Evolutionary conservation across 352 stramenopile genomes (phyloP), one percentile per base, ranked within the genome.

Genomic region (Poterioochromonas sp.): DNA sequence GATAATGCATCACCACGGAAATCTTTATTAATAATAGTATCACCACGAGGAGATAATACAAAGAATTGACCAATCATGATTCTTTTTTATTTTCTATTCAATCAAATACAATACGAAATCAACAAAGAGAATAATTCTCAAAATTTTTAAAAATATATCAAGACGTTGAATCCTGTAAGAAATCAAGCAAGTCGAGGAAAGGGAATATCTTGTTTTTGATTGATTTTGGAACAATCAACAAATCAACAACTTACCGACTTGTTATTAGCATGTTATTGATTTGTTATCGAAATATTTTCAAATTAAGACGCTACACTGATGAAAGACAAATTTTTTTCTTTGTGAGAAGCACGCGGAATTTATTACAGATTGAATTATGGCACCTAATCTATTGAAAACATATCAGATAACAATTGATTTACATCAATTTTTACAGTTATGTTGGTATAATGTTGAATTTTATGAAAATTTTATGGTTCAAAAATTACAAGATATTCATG

Each of bases 11-110:
- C 90, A 47, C 90, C 93, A 41, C 93, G 91, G 83, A 97, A 98
- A 80, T 97, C 91, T 81, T 93, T 96, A 76, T 91, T 93, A 84
- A 99, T 97, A 84, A 99, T 97, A 39, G 94, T 97, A 87, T 99
- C 95, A 73, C 96, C 96, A 60, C 96, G 88, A 60, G 94, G 96
- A 73, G 92, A 97, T 49, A 99, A 87, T 79, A 99, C 96, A 87
- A 98, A 99, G 86, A 99, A 98, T 85, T 98, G 95, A 60, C 92
- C 97, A 82, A 98, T 96, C 40, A 39, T 76, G 1, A 54, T 51
- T 29, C 47, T 26, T 58, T 58, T 58, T 26, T 26, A 26, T 58
- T 58, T 58, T 26, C 26, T 58, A 15, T 58, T 26, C 26, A 26
- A 58, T 26, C 47, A 58, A 58, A 15, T 15, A 26, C 47, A 26